Percentiles rank a stretch among this genome's conserved stretches.
Conservation (phyloP, 2,329 filamentous ascomycete genomes). For the Alternaria sp. region DNA sequence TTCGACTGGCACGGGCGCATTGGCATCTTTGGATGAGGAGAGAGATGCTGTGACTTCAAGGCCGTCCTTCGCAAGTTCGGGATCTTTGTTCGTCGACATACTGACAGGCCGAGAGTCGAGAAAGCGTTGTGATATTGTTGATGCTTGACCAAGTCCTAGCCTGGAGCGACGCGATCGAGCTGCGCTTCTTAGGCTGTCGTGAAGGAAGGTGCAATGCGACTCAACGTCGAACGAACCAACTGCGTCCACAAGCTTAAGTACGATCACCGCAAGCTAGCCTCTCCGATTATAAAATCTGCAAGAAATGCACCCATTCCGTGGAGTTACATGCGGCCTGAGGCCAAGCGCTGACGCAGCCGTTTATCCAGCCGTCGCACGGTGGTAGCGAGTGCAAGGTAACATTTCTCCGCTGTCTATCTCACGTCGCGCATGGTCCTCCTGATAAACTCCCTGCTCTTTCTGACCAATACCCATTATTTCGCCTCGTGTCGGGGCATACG, state of each 20-base stretch:
- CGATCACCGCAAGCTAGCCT: not conserved
- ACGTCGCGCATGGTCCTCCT: not conserved
- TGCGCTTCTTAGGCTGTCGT: not conserved
- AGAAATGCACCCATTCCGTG: slow-evolving; percentile 15
- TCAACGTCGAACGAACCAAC: not conserved
- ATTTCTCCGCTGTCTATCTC: slow-evolving; percentile 17
- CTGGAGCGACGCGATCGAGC: not conserved
- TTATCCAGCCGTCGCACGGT: slow-evolving; percentile 1
- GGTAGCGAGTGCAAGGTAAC: slow-evolving; percentile 14
- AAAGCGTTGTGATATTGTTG: not conserved
- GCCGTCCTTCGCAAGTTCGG: slow-evolving; percentile 37
- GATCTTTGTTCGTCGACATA: slow-evolving; percentile 36
- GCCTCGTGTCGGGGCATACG: not conserved
- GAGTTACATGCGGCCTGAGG: slow-evolving; percentile 19
- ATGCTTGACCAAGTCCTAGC: not conserved
- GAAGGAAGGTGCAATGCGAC: not conserved
- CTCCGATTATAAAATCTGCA: not conserved
- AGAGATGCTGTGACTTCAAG: slow-evolving; percentile 36
- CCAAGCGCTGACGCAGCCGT: not conserved
- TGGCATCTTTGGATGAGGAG: slow-evolving; percentile 32
- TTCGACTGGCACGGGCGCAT: slow-evolving; percentile 29
- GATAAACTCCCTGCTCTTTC: slow-evolving; percentile 7
- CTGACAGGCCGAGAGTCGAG: not conserved
- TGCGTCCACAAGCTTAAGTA: slow-evolving; percentile 13
- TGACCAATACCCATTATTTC: slow-evolving; percentile 11